Evolutionary conservation across 768 basidiomycete species (phyloP), one percentile per base, ranked within the genome.

Genomic region (Wakefieldia striispora): DNA sequence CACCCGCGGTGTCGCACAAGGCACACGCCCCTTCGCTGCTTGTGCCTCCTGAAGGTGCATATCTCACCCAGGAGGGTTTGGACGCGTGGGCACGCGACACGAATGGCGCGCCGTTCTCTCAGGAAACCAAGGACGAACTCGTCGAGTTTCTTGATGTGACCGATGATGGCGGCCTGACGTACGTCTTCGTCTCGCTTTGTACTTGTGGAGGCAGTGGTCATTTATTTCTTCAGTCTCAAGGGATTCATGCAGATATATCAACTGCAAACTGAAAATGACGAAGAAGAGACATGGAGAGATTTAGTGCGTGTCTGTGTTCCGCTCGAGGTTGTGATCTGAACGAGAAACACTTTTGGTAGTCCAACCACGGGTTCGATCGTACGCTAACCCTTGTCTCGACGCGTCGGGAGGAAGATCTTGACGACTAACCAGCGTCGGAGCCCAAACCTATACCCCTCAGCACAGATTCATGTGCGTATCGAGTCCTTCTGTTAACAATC

Each of bases 241-340:
- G 88, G 89, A 2, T 91, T 92, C 61, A 62, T 89, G 63, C 87
- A 91, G 63, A 80, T 91, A 47, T 91, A 91, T 60, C 85, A 88
- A 58, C 69, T 91, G n/a, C 90, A 92, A 64, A 89, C 87, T 1
- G 86, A 88, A 57, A 87, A 82, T 53, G 89, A 91, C 54, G 86
- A 89, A 56, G 83, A 83, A 64, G 87, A 92, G 69, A 92, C 89
- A 8, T 91, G 86, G 88, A 75, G 78, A 67, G 89, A 91, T 72
- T 68, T 91, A 55, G 86, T 88, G 58, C 57, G 82, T 62, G 17
- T 10, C 64, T 50, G 41, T 46, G 20, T 29, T 46, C 37, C 19
- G 42, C 50, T 19, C 26, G 40, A 21, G 13, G 36, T 37, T 40
- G 17, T 31, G 45, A 43, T 46, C 33, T 43, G 23, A 54, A 50